A percentile compares a stretch with the other conserved stretches of the same genome.
Evolutionary conservation across 2,329 filamentous ascomycete genomes (phyloP).

Genomic region (Ophiognomonia clavigignenti-juglandacearum): DNA sequence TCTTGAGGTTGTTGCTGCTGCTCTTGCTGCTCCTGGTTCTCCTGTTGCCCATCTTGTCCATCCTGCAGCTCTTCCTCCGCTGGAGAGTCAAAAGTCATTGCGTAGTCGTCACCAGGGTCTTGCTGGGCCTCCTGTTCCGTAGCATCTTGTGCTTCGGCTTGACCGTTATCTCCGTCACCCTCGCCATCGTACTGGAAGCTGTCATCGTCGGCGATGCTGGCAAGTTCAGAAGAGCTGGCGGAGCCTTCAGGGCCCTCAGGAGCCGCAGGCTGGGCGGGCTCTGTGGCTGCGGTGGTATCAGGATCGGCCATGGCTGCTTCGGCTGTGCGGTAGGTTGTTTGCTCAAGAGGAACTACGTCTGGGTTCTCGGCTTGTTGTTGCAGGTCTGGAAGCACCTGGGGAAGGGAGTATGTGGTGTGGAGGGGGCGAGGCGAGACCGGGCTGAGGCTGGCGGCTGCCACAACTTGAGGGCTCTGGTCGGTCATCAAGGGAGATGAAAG

Average conservation of each 20-base stretch:
- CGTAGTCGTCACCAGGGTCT: constrained; percentile 43
- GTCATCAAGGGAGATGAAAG: constrained; percentile 34
- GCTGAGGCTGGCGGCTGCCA: constrained; percentile 49
- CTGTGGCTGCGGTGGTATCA: constrained; percentile 14
- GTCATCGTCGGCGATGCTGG: constrained; percentile 39
- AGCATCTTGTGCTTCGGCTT: background rate
- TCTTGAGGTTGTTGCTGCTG: constrained; percentile 27
- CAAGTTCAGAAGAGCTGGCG: constrained; percentile 14
- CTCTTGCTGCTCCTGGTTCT: constrained; percentile 24
- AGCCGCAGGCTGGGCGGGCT: constrained; percentile 26
- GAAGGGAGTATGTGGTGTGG: constrained; percentile 37
- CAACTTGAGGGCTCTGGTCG: constrained; percentile 36
- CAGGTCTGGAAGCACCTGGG: constrained; percentile 41
- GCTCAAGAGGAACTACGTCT: constrained; percentile 27
- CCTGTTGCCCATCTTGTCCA: constrained; percentile 30
- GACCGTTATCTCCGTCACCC: constrained; percentile 24
- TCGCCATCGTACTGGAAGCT: constrained; percentile 44
- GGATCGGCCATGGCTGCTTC: constrained; percentile 23
- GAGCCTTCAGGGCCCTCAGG: constrained; percentile 19
- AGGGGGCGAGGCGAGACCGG: constrained; percentile 44
- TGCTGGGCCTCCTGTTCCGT: constrained; percentile 21
- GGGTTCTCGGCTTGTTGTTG: constrained; percentile 48
- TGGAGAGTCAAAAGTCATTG: constrained; percentile 47
- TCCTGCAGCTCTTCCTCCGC: constrained; percentile 25
- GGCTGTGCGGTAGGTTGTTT: constrained; percentile 29